Conservation (phyloP, 495 filamentous ascomycete species). For the Trichoderma asperelloides region DNA sequence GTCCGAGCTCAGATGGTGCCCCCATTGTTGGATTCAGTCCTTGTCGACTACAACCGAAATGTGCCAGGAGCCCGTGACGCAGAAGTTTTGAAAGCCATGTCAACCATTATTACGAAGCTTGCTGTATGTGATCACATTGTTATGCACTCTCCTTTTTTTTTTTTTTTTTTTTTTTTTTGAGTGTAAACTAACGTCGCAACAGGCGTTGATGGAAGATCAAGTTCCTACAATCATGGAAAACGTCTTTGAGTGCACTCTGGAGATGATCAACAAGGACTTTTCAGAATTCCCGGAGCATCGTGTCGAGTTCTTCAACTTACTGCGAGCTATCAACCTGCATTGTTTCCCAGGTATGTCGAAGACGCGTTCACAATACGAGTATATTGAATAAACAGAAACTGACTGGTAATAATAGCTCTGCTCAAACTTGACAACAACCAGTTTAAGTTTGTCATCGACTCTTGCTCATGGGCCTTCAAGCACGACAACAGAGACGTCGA, state of each 20-base stretch:
- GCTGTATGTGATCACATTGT: slow-evolving; percentile 54
- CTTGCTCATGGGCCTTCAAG: slow-evolving; percentile 99
- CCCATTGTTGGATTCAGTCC: slow-evolving; percentile 88
- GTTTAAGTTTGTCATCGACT: slow-evolving; percentile 99
- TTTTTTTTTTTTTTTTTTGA: neutral
- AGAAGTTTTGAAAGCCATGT: slow-evolving; percentile 95
- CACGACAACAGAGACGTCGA: slow-evolving; percentile 98
- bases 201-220: slow-evolving; percentile 93
- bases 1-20: slow-evolving; percentile 89
- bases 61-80: slow-evolving; percentile 94
- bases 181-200: slow-evolving; percentile 16
- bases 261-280: slow-evolving; percentile 99
- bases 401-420: slow-evolving; percentile 46
- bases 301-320: slow-evolving; percentile 95
- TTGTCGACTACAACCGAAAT: slow-evolving; percentile 94
- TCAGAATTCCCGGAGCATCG: slow-evolving; percentile 97
- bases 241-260: slow-evolving; percentile 95
- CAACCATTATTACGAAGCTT: slow-evolving; percentile 90
- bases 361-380: neutral
- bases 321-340: slow-evolving; percentile 89
- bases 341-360: slow-evolving; percentile 59
- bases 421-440: slow-evolving; percentile 88
- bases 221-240: slow-evolving; percentile 96
- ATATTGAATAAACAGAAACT: neutral
- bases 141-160: neutral